These are phyloP conservation scores for Clitopilus hobsonii DNA, from an alignment of 768 basidiomycete genomes.

Conservation along the genomic window DNA sequence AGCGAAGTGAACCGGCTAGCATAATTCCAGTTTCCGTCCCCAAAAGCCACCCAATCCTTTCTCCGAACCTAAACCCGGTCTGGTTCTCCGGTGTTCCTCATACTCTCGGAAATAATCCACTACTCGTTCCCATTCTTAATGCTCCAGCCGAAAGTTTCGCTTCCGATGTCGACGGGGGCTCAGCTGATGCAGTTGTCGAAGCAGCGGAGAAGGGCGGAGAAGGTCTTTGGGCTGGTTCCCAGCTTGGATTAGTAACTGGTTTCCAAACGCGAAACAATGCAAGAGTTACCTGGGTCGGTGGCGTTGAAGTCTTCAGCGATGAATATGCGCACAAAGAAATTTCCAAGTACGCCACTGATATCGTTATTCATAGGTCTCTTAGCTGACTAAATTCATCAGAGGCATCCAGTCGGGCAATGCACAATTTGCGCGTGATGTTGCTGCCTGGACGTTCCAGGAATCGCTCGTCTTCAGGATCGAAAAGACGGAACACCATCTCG, in stretches of 20 bases:
- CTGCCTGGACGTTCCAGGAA: slow-evolving; percentile 91
- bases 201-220: slow-evolving; percentile 73
- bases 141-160: slow-evolving; percentile 77
- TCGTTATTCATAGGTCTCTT: background rate
- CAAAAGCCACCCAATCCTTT: slow-evolving; percentile 36
- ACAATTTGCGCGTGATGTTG: slow-evolving; percentile 68
- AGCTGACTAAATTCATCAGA: slow-evolving; percentile 22
- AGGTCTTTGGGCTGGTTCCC: slow-evolving; percentile 78
- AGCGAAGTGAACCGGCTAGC: slow-evolving; percentile 57
- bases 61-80: slow-evolving; percentile 48
- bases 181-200: slow-evolving; percentile 62
- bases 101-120: slow-evolving; percentile 66
- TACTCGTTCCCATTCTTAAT: slow-evolving; percentile 75
- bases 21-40: slow-evolving; percentile 63
- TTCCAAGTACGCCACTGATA: slow-evolving; percentile 39
- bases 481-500: slow-evolving; percentile 63
- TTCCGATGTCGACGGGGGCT: slow-evolving; percentile 59
- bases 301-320: slow-evolving; percentile 76
- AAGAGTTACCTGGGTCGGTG: slow-evolving; percentile 77
- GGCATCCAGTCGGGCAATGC: slow-evolving; percentile 69
- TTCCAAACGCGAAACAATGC: slow-evolving; percentile 83
- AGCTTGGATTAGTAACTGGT: slow-evolving; percentile 75
- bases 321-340: slow-evolving; percentile 63
- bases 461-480: slow-evolving; percentile 77
- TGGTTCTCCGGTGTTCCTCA: slow-evolving; percentile 76